These are phyloP conservation scores for Platanthera guangdongensis DNA, from an alignment of 106 monocot genomes.

Conservation along the genomic window DNA sequence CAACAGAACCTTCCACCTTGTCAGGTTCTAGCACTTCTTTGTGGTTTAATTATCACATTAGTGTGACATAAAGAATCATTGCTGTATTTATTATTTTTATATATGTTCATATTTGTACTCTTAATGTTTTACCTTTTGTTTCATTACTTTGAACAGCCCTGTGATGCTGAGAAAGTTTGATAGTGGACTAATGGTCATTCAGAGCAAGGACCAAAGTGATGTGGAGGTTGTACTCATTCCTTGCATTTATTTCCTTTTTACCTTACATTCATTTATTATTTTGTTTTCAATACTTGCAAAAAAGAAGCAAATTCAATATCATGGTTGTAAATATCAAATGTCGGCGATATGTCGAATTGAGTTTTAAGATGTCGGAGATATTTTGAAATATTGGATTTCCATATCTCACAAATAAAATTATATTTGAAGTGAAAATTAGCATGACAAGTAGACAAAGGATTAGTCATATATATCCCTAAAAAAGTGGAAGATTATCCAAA, in stretches of 20 bases:
- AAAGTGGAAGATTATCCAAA: no score
- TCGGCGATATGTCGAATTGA: no score
- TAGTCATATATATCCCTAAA: no score
- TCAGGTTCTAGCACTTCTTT: conserved; percentile 30
- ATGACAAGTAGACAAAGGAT: no score
- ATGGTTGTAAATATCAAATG: no score
- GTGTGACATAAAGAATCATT: conserved; percentile 7
- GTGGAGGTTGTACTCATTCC: conserved; percentile 46
- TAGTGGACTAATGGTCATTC: conserved; percentile 95
- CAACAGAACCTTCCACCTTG: conserved; percentile 37
- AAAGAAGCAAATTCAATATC: background rate
- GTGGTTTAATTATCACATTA: conserved; percentile 10
- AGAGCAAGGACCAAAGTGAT: conserved; percentile 85
- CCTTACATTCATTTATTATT: background rate
- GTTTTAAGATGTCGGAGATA: no score
- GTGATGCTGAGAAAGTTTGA: conserved; percentile 94
- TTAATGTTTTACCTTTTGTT: conserved; percentile 1
- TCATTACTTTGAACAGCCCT: conserved; percentile 42
- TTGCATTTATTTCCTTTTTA: background rate
- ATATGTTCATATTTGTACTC: background rate
- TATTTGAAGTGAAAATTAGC: no score
- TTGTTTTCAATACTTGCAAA: background rate
- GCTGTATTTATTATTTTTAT: background rate
- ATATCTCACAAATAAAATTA: no score
- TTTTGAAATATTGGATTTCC: no score